Base-by-base conservation (phyloP, 805 yeast genomes). In the Clavispora carvajalis region DNA sequence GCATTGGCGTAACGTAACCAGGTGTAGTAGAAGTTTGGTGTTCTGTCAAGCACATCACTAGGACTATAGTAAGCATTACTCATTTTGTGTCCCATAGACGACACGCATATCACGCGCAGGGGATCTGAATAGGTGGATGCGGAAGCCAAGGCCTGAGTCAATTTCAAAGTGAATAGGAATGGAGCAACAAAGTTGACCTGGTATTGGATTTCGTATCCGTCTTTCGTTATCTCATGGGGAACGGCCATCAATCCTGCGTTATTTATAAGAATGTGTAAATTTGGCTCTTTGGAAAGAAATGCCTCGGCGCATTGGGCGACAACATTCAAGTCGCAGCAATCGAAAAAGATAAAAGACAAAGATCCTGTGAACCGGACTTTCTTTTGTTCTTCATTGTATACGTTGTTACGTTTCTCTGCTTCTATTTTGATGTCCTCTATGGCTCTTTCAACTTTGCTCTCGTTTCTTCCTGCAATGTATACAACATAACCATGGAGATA, bases 171-270 rank as follows among this genome's bases (percentile, higher is more conserved):
- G 47, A 68, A 55, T 22, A 68, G 46, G n/a, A 63, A 43, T 34
- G 63, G 72, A 13, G 61, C 55, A 22, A 61, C 61, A 26, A 52
- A 55, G 45, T 67, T 68, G 17, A 63, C 70, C 51, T 68, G 73
- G 48, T 62, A 65, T 53, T 67, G 73, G 28, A 66, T 50, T 46
- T 68, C 73, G 47, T 54, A 58, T 16, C 58, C 62, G 45, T 68
- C 72, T 36, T 56, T 56, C 8, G 72, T 65, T 25, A 49, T 37
- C 39, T 59, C 60, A 40, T 47, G 59, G 0, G 71, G 70, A n/a
- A 59, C 54, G 4, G 55, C 71, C 73, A 67, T 65, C 11, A 67
- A 37, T 1, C 73, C 73, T 4, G 73, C 73, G 49, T 68, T 68
- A 43, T 62, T 62, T 37, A 68, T 57, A 36, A 68, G 58, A 21